A percentile compares a stretch with the other conserved stretches of the same genome.
Conservation (phyloP, 139 green algal species). For the Micractinium sp. region DNA sequence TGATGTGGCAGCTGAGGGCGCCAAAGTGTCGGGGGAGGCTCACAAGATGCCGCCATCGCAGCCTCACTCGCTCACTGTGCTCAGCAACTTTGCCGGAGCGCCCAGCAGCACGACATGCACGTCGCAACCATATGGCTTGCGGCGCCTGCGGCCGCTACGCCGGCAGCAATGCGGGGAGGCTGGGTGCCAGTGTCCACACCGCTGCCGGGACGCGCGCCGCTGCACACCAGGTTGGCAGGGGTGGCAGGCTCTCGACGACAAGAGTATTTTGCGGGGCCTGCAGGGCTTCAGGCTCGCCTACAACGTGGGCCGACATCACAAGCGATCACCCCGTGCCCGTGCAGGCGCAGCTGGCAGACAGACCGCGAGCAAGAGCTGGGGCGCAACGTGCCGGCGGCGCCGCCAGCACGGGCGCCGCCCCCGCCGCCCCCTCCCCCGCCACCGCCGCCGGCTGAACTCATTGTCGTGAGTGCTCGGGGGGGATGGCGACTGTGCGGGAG, state of each 20-base stretch:
- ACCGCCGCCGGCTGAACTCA: constrained; percentile 10
- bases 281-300: no score
- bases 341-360: constrained; percentile 33
- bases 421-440: constrained; percentile 35
- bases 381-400: constrained; percentile 16
- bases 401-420: constrained; percentile 6
- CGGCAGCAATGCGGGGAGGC: no score
- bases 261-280: neutral
- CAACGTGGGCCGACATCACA: no score
- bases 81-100: no score
- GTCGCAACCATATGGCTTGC: no score
- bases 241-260: neutral
- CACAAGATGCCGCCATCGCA: no score
- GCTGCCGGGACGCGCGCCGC: neutral
- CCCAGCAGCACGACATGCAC: no score
- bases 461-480: neutral
- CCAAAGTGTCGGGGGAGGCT: no score
- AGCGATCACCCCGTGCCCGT: neutral
- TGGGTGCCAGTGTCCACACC: no score
- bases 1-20: neutral
- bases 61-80: no score
- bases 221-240: neutral
- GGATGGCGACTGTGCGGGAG: neutral
- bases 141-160: no score
- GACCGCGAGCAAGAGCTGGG: constrained; percentile 25